Base-by-base conservation (phyloP, 345 rosid species). In the Mallotus nudiflorus region DNA sequence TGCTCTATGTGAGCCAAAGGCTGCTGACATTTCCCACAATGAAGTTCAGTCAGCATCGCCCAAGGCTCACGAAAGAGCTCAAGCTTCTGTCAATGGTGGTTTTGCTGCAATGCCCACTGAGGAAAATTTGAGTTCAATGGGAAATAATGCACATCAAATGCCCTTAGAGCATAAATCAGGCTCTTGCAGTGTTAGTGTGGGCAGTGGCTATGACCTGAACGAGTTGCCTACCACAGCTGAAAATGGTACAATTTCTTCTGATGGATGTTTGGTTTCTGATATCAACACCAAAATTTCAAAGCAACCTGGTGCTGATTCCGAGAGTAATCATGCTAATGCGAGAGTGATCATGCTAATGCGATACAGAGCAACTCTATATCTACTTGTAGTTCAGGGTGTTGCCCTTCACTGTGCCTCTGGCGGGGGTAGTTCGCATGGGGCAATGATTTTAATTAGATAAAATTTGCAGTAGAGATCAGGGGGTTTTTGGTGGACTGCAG, bases 381-480 rank as follows among this genome's bases (percentile, higher is more conserved):
- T n/a, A 37, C 62, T 48, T n/a, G 64, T 27, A 53, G 67, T 55
- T 58, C 61, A 0, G 69, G 72, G 61, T 61, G 72, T 62, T 62
- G 40, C 68, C 1, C 58, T 67, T 74, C 66, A 62, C 27, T 73
- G 79, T 78, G 73, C 75, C 52, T 60, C 79, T 5, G 67, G 71
- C 27, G 67, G 69, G 14, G 69, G 71, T 71, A 72, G 71, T 40
- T 74, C 80, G 3, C 9, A 55, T 15, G 29, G 67, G n/a, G n/a
- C n/a, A 63, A 20, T 82, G 75, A 76, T 71, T 59, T 62, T 18
- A 4, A 39, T 53, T 29, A 8, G 11, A 35, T 20, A 53, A 27
- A 13, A 42, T 63, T 62, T 60, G 25, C 24, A 8, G 65, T 62
- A 24, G 54, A 65, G 44, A 51, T 40, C 39, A 11, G n/a, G 67